phyloP scores from a whole-genome alignment of 2,329 filamentous ascomycete genomes.

The Neonectria ditissima region DNA sequence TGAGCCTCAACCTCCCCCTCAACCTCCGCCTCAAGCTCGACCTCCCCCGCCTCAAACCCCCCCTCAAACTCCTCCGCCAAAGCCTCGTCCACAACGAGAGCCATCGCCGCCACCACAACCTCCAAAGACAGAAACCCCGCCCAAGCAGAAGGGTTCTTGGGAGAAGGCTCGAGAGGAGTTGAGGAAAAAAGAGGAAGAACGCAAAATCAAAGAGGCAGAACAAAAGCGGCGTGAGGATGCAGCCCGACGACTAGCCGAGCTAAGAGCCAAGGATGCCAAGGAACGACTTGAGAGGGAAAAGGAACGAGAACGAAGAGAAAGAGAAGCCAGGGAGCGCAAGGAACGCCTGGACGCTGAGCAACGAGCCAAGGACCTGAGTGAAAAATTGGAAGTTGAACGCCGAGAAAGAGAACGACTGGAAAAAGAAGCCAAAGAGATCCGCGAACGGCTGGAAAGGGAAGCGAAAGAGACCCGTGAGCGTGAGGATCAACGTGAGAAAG shows the following conservation, averaged over 20 bases:
- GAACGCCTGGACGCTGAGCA: conserved; percentile 46
- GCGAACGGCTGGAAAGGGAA: conserved; percentile 47
- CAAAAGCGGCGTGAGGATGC: conserved; percentile 69
- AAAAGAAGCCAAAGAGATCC: conserved; percentile 55
- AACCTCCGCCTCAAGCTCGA: conserved; percentile 28
- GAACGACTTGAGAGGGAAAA: conserved; percentile 58
- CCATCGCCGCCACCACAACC: conserved; percentile 17
- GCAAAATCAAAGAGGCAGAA: conserved; percentile 70
- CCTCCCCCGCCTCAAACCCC: conserved; percentile 34
- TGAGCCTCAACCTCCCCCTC: conserved; percentile 43
- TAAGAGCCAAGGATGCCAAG: conserved; percentile 67
- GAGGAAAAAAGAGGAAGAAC: conserved; percentile 71
- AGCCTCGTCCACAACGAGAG: conserved; percentile 3
- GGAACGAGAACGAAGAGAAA: conserved; percentile 51
- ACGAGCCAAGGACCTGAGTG: conserved; percentile 46
- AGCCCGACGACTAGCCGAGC: conserved; percentile 63
- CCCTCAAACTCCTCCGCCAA: conserved; percentile 24
- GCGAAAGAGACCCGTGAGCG: conserved; percentile 42
- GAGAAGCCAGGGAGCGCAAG: conserved; percentile 48
- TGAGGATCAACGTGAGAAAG: conserved; percentile 59
- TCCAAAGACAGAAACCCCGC: conserved; percentile 42
- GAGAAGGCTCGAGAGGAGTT: conserved; percentile 78
- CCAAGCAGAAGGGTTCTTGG: conserved; percentile 65
- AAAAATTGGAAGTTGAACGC: conserved; percentile 54
- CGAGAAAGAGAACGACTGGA: conserved; percentile 58